These are phyloP conservation scores for Elongisporangium senticosum DNA, from an alignment of 352 stramenopile species.

Conservation along the genomic window DNA sequence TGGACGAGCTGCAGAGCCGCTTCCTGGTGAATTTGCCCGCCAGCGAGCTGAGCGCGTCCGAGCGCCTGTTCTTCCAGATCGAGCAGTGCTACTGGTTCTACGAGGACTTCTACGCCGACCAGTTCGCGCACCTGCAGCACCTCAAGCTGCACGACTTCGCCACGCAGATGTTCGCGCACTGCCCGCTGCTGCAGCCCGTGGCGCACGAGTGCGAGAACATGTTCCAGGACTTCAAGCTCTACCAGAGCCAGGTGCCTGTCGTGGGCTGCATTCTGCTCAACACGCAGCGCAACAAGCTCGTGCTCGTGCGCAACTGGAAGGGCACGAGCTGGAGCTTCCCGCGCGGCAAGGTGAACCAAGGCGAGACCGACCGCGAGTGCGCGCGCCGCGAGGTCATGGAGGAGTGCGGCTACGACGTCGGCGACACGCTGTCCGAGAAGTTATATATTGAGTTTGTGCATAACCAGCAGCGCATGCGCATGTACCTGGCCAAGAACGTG, in stretches of 20 bases:
- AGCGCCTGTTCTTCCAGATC: constrained; percentile 97
- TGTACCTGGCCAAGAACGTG: constrained; percentile 90
- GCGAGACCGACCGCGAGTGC: constrained; percentile 84
- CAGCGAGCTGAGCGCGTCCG: constrained; percentile 85
- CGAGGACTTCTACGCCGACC: constrained; percentile 95
- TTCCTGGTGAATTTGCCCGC: constrained; percentile 94
- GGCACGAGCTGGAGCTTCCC: constrained; percentile 91
- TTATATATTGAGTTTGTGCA: constrained; percentile 83
- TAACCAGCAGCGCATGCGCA: constrained; percentile 87
- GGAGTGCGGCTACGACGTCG: constrained; percentile 89
- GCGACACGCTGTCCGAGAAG: constrained; percentile 66
- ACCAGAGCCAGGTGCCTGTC: constrained; percentile 93
- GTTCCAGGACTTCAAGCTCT: constrained; percentile 92
- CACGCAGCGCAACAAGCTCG: constrained; percentile 70
- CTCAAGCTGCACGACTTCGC: constrained; percentile 94
- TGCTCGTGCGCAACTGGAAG: constrained; percentile 91
- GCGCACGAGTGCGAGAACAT: constrained; percentile 87
- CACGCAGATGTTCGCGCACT: constrained; percentile 90
- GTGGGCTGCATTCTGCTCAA: constrained; percentile 94
- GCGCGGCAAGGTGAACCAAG: constrained; percentile 92
- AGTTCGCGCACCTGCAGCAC: constrained; percentile 75
- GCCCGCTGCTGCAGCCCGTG: constrained; percentile 77
- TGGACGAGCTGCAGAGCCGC: constrained; percentile 94
- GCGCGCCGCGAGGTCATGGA: constrained; percentile 89
- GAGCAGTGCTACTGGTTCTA: constrained; percentile 98